phyloP scores from a whole-genome alignment of 345 rosid genomes.

The Arabidopsis arenosa region DNA sequence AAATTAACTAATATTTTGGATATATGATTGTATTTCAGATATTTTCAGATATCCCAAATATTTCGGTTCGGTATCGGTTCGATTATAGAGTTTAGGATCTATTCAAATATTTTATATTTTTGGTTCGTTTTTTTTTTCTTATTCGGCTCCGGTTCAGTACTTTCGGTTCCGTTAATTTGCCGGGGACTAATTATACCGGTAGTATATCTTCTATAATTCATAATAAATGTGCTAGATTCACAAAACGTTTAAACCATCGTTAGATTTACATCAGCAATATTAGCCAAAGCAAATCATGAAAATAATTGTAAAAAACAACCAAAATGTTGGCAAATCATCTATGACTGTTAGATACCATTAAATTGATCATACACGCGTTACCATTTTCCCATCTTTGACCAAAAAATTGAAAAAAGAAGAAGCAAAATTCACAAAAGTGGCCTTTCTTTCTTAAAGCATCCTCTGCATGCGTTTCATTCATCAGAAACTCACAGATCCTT shows the following conservation, averaged over 20 bases:
- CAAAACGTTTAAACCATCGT: background rate
- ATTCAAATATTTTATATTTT: no score
- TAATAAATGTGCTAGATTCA: slow-evolving; percentile 4
- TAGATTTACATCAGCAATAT: background rate
- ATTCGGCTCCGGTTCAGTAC: no score
- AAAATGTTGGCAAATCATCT: slow-evolving; percentile 29
- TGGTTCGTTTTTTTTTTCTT: no score
- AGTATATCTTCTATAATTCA: background rate
- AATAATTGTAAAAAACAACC: background rate
- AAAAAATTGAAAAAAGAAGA: background rate
- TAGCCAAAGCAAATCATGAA: background rate
- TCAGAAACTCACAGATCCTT: slow-evolving; percentile 35
- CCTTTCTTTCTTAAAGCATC: slow-evolving; percentile 16
- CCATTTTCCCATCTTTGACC: slow-evolving; percentile 18
- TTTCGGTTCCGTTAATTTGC: no score
- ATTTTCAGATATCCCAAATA: no score
- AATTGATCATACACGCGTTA: slow-evolving; percentile 7
- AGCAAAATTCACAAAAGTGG: slow-evolving; percentile 28
- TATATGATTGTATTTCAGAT: no score
- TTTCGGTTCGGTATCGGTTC: no score
- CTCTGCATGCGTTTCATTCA: slow-evolving; percentile 7
- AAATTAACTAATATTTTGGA: no score
- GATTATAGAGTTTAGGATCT: no score
- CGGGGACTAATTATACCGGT: no score
- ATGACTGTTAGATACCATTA: slow-evolving; percentile 18